phyloP scores from a whole-genome alignment of 108 stramenopile species.

The Licmophora abbreviata region DNA sequence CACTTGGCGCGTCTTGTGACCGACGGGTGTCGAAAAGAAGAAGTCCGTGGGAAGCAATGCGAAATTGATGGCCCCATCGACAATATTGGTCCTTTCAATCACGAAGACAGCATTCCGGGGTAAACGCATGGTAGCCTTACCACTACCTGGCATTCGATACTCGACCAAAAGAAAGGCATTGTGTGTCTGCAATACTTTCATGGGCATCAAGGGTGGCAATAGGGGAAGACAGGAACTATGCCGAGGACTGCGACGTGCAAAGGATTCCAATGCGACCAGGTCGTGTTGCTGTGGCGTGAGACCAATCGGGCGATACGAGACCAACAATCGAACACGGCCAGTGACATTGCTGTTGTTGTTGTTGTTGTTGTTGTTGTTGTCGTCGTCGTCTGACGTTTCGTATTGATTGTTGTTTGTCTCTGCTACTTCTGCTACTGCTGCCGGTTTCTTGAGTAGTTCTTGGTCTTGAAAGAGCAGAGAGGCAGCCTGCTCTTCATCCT shows the following conservation, averaged over 20 bases:
- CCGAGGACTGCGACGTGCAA: conserved; percentile 51
- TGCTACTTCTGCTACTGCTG: neutral
- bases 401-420: conserved; percentile 7
- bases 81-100: conserved; percentile 68
- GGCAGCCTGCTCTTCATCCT: neutral
- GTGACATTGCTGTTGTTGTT: conserved; percentile 10
- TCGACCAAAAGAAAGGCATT: conserved; percentile 48
- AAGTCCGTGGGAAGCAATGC: conserved; percentile 67
- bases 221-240: conserved; percentile 37
- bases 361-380: neutral
- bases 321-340: conserved; percentile 55
- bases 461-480: neutral
- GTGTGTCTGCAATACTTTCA: conserved; percentile 45
- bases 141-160: conserved; percentile 10
- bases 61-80: conserved; percentile 56
- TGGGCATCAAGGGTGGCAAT: conserved; percentile 49
- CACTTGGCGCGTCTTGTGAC: conserved; percentile 32
- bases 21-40: conserved; percentile 56
- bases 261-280: conserved; percentile 72
- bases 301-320: conserved; percentile 71
- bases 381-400: neutral
- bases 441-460: neutral
- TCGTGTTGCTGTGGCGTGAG: conserved; percentile 63
- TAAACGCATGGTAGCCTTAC: conserved; percentile 25
- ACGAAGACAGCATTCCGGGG: conserved; percentile 82